A percentile compares a stretch with the other conserved stretches of the same genome.
phyloP scores from a whole-genome alignment of 441 rosid species.

The Populus hybrid region DNA sequence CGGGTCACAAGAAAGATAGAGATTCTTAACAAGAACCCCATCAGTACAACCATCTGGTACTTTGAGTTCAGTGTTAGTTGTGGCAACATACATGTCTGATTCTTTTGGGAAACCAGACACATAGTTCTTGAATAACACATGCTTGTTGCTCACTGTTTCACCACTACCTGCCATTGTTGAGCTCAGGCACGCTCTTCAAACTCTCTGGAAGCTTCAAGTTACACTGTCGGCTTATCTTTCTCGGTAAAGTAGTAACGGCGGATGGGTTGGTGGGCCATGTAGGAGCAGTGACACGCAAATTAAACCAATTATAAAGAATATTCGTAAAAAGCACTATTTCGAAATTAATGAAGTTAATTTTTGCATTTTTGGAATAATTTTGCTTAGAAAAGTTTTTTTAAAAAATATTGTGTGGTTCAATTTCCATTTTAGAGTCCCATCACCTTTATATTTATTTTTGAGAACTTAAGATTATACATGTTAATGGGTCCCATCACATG shows the following conservation, averaged over 20 bases:
- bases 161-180: neutral
- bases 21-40: constrained; percentile 41
- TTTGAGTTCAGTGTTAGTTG: constrained; percentile 23
- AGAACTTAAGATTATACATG: too few species aligned
- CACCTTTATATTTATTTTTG: too few species aligned
- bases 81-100: constrained; percentile 30
- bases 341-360: too few species aligned
- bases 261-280: neutral
- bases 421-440: too few species aligned
- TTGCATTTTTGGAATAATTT: too few species aligned
- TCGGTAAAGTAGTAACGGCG: neutral
- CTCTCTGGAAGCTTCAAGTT: neutral
- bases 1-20: constrained; percentile 61
- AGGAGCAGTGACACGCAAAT: too few species aligned
- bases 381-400: too few species aligned
- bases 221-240: neutral
- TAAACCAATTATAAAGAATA: too few species aligned
- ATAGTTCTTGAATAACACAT: constrained; percentile 39
- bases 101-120: constrained; percentile 32
- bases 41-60: constrained; percentile 39
- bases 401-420: too few species aligned
- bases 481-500: too few species aligned
- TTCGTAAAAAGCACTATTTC: too few species aligned
- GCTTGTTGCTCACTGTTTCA: constrained; percentile 16
- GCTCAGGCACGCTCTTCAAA: neutral